Conservation (phyloP, 2,329 filamentous ascomycete genomes). For the Trichothecium sympodiale region DNA sequence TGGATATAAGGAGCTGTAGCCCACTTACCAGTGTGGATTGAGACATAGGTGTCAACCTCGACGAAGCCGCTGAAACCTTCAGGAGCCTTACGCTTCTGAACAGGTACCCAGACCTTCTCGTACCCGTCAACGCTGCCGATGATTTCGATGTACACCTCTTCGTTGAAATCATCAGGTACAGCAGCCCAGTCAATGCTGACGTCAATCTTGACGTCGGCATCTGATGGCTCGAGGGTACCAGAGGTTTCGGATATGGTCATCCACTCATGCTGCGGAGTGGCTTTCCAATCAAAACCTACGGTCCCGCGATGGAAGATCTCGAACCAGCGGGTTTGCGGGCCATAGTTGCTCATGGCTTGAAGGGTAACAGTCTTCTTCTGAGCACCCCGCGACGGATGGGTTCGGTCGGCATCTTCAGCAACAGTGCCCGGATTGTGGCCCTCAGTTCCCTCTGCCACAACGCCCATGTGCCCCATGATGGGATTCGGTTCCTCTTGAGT, state of each 20-base stretch:
- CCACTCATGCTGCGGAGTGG: slow-evolving; percentile 3
- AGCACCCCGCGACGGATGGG: slow-evolving; percentile 25
- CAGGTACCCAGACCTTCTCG: slow-evolving; percentile 6
- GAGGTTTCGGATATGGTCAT: slow-evolving; percentile 16
- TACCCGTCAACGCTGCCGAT: slow-evolving; percentile 1
- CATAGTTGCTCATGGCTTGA: slow-evolving; percentile 19
- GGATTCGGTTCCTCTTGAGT: slow-evolving; percentile 33
- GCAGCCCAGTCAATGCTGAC: slow-evolving; percentile 33
- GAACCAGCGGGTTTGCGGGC: slow-evolving; percentile 18
- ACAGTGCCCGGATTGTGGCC: slow-evolving; percentile 34
- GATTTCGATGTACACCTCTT: slow-evolving; percentile 5
- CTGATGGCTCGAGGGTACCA: slow-evolving; percentile 18
- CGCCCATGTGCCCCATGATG: slow-evolving; percentile 51
- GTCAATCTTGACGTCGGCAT: slow-evolving; percentile 24
- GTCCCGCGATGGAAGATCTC: slow-evolving; percentile 34
- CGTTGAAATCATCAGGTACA: slow-evolving; percentile 18
- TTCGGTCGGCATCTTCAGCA: slow-evolving; percentile 44
- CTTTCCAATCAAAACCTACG: slow-evolving; percentile 6
- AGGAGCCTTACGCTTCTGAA: slow-evolving; percentile 4
- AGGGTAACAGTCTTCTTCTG: slow-evolving; percentile 18
- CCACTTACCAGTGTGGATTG: slow-evolving; percentile 17
- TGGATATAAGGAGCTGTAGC: slow-evolving; percentile 14
- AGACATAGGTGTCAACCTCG: slow-evolving; percentile 8
- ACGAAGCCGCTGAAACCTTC: slow-evolving; percentile 9
- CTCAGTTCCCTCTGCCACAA: slow-evolving; percentile 54